Conservation (phyloP, 176 grass and related monocot genomes). For the Carex littledalei region DNA sequence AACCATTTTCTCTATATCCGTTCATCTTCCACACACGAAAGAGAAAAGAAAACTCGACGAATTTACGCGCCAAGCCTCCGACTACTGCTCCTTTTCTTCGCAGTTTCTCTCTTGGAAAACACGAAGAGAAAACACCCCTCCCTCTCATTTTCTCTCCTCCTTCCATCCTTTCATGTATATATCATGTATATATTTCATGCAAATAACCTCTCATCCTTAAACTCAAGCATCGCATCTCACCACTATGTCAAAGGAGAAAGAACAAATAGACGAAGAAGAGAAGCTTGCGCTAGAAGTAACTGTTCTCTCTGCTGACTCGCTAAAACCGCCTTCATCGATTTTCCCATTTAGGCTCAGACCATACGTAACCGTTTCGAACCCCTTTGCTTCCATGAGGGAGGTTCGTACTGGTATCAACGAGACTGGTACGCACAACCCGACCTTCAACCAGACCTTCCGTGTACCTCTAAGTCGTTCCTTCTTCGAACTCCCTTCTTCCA, state of each 20-base stretch:
- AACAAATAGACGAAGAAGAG: neutral
- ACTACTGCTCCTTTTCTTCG: constrained; percentile 14
- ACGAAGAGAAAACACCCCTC: constrained; percentile 29
- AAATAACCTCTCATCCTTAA: neutral
- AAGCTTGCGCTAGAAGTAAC: constrained; percentile 60
- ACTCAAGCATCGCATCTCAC: neutral
- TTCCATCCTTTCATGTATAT: neutral
- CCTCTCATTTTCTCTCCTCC: constrained; percentile 25
- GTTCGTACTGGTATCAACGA: constrained; percentile 38
- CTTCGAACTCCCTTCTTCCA: constrained; percentile 24
- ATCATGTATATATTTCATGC: constrained; percentile 12
- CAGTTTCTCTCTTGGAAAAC: constrained; percentile 45
- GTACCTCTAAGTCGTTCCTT: constrained; percentile 55
- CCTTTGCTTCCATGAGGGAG: neutral
- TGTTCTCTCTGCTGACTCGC: constrained; percentile 63
- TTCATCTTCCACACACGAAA: constrained; percentile 30
- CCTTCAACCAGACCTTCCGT: constrained; percentile 46
- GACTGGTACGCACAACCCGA: constrained; percentile 27
- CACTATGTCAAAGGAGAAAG: neutral
- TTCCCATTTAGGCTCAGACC: constrained; percentile 54
- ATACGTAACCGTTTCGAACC: constrained; percentile 46
- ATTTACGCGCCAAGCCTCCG: constrained; percentile 29
- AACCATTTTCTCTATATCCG: neutral
- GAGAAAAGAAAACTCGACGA: constrained; percentile 38
- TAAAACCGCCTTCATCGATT: constrained; percentile 43